Percentiles rank a stretch among this genome's conserved stretches.
Conservation (phyloP, 345 rosid species). For the Syzygium jambos region DNA sequence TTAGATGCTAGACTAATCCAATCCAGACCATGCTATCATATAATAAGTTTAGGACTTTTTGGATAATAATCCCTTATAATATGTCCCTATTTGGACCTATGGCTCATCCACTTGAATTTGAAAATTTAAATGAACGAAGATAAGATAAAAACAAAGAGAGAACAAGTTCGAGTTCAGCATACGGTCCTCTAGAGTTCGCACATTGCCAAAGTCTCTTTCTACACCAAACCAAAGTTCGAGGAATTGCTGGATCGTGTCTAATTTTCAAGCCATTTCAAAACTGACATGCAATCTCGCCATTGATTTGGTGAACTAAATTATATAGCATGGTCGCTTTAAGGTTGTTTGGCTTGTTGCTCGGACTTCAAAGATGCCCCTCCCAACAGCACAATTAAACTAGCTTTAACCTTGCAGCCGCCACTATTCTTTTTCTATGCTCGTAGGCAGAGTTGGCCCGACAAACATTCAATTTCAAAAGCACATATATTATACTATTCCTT, state of each 20-base stretch:
- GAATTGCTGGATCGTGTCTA: neutral
- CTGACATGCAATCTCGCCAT: neutral
- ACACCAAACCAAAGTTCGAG: neutral
- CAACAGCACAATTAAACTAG: neutral
- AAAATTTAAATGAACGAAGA: neutral
- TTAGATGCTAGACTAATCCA: too few relatives aligned
- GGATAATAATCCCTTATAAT: neutral
- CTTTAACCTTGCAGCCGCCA: neutral
- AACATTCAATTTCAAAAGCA: neutral
- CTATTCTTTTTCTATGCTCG: too few relatives aligned
- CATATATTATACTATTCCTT: neutral
- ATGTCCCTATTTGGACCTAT: neutral
- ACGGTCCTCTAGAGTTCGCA: neutral
- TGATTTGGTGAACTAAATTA: neutral
- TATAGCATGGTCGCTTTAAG: neutral
- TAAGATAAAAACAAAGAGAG: neutral
- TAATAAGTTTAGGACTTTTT: too few relatives aligned
- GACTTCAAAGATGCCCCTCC: neutral
- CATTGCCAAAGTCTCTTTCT: neutral
- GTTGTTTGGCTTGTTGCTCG: neutral
- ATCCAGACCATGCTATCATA: accelerated
- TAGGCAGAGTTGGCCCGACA: neutral
- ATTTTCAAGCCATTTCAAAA: neutral
- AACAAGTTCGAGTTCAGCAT: neutral
- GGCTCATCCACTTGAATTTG: neutral